Conservation (phyloP, 257 asterid genomes). For the Datura wrightii region DNA sequence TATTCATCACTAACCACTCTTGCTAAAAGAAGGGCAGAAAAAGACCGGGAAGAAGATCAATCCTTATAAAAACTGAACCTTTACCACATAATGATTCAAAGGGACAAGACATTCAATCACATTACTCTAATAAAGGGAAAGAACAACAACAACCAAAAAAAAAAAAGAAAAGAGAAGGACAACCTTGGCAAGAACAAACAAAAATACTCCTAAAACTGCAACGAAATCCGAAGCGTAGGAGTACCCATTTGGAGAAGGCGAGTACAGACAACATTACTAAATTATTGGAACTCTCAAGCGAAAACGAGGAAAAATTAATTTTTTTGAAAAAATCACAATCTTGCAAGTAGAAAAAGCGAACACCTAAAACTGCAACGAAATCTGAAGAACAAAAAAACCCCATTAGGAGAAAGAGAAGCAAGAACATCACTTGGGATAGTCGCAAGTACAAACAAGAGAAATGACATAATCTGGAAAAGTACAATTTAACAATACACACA, state of each 20-base stretch:
- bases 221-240: not conserved
- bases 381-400: not conserved
- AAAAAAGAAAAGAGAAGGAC: not conserved
- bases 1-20: not conserved
- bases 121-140: not conserved
- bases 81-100: not conserved
- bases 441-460: not conserved
- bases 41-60: not conserved
- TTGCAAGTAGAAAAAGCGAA: not conserved
- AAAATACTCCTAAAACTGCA: conserved; percentile 3
- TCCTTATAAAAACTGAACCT: not conserved
- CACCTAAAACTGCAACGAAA: not conserved
- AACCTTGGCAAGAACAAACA: not conserved
- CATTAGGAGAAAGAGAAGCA: no score
- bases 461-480: not conserved
- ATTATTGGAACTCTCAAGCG: not conserved
- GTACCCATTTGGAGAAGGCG: not conserved
- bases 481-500: not conserved
- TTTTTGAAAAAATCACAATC: not conserved
- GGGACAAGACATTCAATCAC: conserved; percentile 26
- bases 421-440: not conserved
- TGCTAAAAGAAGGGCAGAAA: not conserved
- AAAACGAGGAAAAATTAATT: not conserved
- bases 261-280: not conserved
- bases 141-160: not conserved